These are phyloP conservation scores for Yamadazyma atlantica DNA, from an alignment of 1,139 yeast genomes.

Conservation along the genomic window DNA sequence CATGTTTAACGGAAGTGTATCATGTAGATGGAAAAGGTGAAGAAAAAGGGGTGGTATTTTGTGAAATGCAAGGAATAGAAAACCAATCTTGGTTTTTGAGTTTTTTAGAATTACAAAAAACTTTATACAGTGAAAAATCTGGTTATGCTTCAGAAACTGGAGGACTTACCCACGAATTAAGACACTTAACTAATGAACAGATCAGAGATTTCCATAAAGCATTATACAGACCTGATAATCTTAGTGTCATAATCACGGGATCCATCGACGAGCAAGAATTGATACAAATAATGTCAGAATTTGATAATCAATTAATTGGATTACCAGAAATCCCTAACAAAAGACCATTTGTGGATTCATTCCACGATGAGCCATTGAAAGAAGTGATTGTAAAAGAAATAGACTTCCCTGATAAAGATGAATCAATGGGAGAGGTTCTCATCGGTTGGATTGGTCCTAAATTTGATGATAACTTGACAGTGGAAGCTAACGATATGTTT, in stretches of 20 bases:
- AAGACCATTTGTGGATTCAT: constrained; percentile 84
- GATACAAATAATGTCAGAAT: constrained; percentile 54
- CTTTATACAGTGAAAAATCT: constrained; percentile 57
- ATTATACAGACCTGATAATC: constrained; percentile 79
- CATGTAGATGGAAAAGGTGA: constrained; percentile 89
- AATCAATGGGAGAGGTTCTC: constrained; percentile 73
- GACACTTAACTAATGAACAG: constrained; percentile 69
- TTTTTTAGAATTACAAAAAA: constrained; percentile 60
- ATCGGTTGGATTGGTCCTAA: constrained; percentile 86
- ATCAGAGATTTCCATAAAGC: constrained; percentile 72
- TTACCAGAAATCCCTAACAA: constrained; percentile 34
- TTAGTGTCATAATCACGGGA: constrained; percentile 82
- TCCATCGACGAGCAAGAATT: constrained; percentile 74
- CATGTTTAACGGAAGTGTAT: constrained; percentile 91
- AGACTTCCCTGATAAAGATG: constrained; percentile 88
- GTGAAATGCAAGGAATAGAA: constrained; percentile 96
- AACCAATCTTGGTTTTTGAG: constrained; percentile 74
- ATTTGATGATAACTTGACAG: constrained; percentile 49
- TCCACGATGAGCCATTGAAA: constrained; percentile 43
- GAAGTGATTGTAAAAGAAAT: constrained; percentile 48
- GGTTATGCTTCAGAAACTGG: constrained; percentile 96
- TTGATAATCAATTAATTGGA: constrained; percentile 58
- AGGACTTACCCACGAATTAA: constrained; percentile 76
- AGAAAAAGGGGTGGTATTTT: constrained; percentile 95
- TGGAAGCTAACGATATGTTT: constrained; percentile 68